These are phyloP conservation scores for Crithidia bombi DNA, from an alignment of 208 protist genomes.

Conservation along the genomic window DNA sequence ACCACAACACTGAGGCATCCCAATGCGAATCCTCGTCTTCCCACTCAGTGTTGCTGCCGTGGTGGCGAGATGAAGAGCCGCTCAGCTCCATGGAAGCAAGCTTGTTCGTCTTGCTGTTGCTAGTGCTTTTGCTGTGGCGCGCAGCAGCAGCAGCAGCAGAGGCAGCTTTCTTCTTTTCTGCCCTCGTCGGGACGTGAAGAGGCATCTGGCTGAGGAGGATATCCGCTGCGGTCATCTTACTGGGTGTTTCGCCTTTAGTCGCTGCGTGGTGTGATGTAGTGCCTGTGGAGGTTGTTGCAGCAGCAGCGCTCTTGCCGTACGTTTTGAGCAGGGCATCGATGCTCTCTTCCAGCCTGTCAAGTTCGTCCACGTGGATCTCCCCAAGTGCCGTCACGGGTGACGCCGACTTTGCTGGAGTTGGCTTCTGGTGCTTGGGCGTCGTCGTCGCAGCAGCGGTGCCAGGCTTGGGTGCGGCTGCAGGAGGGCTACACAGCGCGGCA, in stretches of 20 bases:
- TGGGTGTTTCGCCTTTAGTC: background rate
- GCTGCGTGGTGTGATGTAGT: background rate
- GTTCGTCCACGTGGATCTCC: conserved; percentile 13
- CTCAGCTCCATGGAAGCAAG: background rate
- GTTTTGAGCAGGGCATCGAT: conserved; percentile 21
- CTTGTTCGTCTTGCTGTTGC: background rate
- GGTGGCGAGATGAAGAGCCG: background rate
- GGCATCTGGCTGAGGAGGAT: conserved; percentile 3
- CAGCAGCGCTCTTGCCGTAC: conserved; percentile 11
- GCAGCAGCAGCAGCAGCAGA: background rate
- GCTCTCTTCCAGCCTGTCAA: conserved; percentile 34
- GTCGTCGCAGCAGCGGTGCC: too few species aligned
- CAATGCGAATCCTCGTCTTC: conserved; percentile 21
- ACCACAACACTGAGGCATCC: conserved; percentile 18
- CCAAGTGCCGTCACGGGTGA: background rate
- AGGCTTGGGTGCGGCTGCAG: background rate
- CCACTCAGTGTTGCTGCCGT: background rate
- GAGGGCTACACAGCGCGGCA: too few species aligned
- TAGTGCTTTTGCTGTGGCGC: background rate
- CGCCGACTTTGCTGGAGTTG: background rate
- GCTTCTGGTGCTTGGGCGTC: background rate
- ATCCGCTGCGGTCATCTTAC: conserved; percentile 11
- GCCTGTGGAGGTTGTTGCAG: background rate
- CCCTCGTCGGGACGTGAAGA: background rate
- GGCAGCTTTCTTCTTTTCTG: background rate